Evolutionary conservation across 306 rosid species (phyloP).

Genomic region (Pyrus communis): DNA sequence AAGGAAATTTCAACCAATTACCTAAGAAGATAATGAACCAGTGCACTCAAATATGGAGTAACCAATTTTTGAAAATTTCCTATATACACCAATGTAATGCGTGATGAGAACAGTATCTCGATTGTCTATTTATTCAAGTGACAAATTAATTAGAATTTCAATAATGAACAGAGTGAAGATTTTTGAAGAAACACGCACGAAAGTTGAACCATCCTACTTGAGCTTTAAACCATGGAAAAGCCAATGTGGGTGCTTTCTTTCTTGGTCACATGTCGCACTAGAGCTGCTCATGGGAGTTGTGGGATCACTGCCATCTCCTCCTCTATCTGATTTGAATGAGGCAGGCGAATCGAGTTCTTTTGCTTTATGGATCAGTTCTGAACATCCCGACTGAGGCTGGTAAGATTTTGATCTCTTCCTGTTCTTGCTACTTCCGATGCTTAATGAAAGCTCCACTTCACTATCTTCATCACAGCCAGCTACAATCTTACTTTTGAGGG

Average conservation of each 20-base stretch:
- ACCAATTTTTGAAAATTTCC: constrained; percentile 9
- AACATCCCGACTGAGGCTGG: neutral
- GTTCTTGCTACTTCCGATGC: constrained; percentile 63
- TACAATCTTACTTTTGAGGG: constrained; percentile 24
- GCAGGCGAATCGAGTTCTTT: constrained; percentile 43
- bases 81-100: constrained; percentile 35
- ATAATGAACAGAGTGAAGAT: constrained; percentile 35
- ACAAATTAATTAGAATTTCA: constrained; percentile 44
- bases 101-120: constrained; percentile 9
- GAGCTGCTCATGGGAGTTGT: constrained; percentile 68
- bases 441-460: constrained; percentile 80
- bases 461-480: constrained; percentile 44
- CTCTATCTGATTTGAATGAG: constrained; percentile 66
- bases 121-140: constrained; percentile 37
- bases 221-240: constrained; percentile 70
- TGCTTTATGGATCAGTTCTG: constrained; percentile 17
- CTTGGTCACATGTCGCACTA: constrained; percentile 62
- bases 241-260: constrained; percentile 65
- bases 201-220: constrained; percentile 39
- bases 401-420: constrained; percentile 41
- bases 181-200: constrained; percentile 21
- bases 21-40: neutral
- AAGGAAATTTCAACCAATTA: neutral
- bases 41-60: neutral
- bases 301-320: constrained; percentile 64